Conservation (phyloP, 768 basidiomycete species). For the Phanerochaete sordida region DNA sequence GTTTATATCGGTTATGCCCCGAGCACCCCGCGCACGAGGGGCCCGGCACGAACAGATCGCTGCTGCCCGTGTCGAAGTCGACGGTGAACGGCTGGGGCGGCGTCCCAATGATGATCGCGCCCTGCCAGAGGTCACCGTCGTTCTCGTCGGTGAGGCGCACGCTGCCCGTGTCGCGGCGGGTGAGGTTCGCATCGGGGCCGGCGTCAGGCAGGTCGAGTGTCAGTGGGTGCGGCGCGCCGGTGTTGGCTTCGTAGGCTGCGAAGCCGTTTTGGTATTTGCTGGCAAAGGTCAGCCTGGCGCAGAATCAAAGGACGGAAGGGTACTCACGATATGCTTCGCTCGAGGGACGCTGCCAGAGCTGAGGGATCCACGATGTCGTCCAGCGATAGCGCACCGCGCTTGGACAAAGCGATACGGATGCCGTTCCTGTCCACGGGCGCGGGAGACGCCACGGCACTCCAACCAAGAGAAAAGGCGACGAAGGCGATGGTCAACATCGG, state of each 20-base stretch:
- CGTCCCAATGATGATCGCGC: conserved; percentile 35
- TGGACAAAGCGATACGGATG: neutral
- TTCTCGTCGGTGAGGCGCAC: conserved; percentile 21
- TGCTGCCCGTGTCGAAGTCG: conserved; percentile 36
- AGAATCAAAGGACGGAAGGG: neutral
- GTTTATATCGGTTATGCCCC: conserved; percentile 29
- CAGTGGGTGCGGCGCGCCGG: conserved; percentile 7
- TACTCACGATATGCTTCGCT: neutral
- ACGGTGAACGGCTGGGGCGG: conserved; percentile 31
- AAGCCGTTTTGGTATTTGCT: conserved; percentile 11
- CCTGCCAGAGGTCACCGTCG: conserved; percentile 31
- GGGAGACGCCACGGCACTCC: conserved; percentile 1
- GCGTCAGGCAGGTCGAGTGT: neutral
- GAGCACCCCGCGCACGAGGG: conserved; percentile 7
- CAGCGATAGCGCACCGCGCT: conserved; percentile 1
- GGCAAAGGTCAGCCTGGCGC: neutral
- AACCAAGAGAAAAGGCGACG: neutral
- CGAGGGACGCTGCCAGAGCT: neutral
- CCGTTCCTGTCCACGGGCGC: neutral
- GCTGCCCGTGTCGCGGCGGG: neutral
- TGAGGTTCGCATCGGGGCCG: neutral
- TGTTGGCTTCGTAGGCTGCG: conserved; percentile 7
- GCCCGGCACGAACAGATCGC: conserved; percentile 33
- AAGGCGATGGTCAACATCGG: conserved; percentile 16
- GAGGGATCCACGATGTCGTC: neutral